Evolutionary conservation across 73 alveolate species (phyloP).

Genomic region (Paramecium octaurelia): DNA sequence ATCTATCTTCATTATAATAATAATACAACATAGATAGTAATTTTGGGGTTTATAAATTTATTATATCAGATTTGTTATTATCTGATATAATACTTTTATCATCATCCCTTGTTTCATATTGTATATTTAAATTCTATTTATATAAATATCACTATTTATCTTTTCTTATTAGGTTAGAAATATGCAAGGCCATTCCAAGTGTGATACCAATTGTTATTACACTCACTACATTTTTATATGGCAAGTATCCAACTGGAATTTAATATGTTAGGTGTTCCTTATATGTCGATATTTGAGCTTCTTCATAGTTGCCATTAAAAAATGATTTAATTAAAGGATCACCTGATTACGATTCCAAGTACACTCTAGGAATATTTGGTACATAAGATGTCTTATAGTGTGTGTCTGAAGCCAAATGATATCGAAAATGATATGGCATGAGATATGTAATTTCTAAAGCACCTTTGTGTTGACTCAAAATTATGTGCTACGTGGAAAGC

Average conservation of each 20-base stretch:
- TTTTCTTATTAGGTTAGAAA: not conserved
- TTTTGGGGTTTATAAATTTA: no score
- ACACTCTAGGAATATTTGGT: not conserved
- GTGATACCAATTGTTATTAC: slow-evolving; percentile 15
- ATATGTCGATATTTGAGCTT: not conserved
- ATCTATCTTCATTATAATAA: no score
- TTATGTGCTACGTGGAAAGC: not conserved
- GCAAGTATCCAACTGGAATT: slow-evolving; percentile 26
- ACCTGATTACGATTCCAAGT: not conserved
- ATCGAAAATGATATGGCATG: not conserved
- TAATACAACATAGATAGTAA: no score
- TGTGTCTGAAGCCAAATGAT: not conserved
- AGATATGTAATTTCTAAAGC: not conserved
- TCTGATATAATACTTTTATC: no score
- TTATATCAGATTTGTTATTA: no score
- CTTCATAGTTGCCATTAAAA: not conserved
- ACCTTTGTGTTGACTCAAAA: not conserved
- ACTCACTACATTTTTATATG: not conserved
- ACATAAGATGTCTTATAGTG: not conserved
- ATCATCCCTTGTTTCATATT: not conserved
- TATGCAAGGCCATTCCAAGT: not conserved
- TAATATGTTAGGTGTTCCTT: not conserved
- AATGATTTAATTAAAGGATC: not conserved
- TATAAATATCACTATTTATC: not conserved
- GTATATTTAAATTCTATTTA: not conserved